These are phyloP conservation scores for Arthroderma sp. DNA, from an alignment of 2,329 filamentous ascomycete genomes.

Conservation along the genomic window DNA sequence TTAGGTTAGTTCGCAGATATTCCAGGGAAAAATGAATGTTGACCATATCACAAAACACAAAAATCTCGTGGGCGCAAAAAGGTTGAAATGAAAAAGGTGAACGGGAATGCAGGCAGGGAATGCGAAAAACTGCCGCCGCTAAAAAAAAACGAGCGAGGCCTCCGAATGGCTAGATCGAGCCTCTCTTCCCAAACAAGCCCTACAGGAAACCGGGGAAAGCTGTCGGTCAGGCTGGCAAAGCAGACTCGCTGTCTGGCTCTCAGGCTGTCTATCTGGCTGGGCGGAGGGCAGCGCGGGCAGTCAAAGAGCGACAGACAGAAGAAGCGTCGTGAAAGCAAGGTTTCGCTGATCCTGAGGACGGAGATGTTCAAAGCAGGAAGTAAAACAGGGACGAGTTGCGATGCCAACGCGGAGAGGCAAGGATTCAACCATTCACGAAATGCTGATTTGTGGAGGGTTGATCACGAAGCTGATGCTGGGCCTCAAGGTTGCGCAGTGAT, in stretches of 20 bases:
- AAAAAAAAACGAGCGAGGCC: not conserved
- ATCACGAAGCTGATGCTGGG: conserved; percentile 4
- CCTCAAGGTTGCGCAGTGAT: conserved; percentile 2
- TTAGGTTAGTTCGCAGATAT: not conserved
- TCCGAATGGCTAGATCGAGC: not conserved
- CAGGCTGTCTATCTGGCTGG: not conserved
- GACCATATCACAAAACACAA: conserved; percentile 5
- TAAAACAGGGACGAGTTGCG: conserved; percentile 2
- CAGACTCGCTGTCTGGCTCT: not conserved
- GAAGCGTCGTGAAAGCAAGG: conserved; percentile 4
- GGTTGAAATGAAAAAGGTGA: not conserved
- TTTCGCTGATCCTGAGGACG: conserved; percentile 2
- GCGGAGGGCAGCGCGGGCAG: not conserved
- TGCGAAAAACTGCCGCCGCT: conserved; percentile 5
- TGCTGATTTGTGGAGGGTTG: conserved; percentile 5
- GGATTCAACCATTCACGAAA: conserved; percentile 3
- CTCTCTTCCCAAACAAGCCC: not conserved
- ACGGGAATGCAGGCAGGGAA: not conserved
- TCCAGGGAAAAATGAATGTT: not conserved
- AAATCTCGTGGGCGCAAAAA: not conserved
- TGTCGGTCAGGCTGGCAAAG: not conserved
- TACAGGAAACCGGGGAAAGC: not conserved
- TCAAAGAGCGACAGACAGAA: not conserved
- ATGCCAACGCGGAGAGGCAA: conserved; percentile 6
- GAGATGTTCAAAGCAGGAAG: conserved; percentile 1